Base-by-base conservation (phyloP, 768 basidiomycete genomes). In the Suillus subalutaceus region DNA sequence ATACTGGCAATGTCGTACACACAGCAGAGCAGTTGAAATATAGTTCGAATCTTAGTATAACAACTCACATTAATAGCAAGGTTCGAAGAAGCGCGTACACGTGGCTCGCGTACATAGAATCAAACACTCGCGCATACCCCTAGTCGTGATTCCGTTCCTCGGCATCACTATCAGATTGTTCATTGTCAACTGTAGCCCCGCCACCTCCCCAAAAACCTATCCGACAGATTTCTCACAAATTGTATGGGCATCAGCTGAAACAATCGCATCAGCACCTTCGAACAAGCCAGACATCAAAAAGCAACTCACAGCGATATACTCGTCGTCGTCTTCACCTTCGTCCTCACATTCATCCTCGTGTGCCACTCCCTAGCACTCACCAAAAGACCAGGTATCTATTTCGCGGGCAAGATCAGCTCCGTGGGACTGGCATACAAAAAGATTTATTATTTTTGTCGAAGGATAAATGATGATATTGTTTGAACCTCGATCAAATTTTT, bases 401-500 rank as follows among this genome's bases (percentile, higher is more conserved):
- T 91, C 87, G 53, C 85, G 86, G 1, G 80, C 82, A 18, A 86
- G 70, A 67, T 91, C 91, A 1, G 84, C 79, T 78, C 93, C 92
- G 69, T 90, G 81, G 52, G 75, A 76, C 92, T 93, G 68, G 13
- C 63, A 26, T 40, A 18, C 4, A 46, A 53, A 32, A 32, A 9
- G 62, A 62, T 62, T 58, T 1, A 66, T 46, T 10, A 68, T 38
- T 58, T 50, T 20, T 35, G 43, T 59, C 44, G 50, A 56, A n/a
- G 30, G 23, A 37, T 41, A 44, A 38, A 61, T 40, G 30, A 18
- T 18, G 23, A 55, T 44, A 30, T n/a, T 63, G 66, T 37, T 60
- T 81, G 48, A 55, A 94, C 95, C 86, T 97, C 93, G 67, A 96
- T 84, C 50, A 85, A 87, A 75, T 92, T 94, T 77, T n/a, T 90